Evolutionary conservation across 108 stramenopile species (phyloP), one percentile per base, ranked within the genome.

Genomic region (Nitzschia inconspicua): DNA sequence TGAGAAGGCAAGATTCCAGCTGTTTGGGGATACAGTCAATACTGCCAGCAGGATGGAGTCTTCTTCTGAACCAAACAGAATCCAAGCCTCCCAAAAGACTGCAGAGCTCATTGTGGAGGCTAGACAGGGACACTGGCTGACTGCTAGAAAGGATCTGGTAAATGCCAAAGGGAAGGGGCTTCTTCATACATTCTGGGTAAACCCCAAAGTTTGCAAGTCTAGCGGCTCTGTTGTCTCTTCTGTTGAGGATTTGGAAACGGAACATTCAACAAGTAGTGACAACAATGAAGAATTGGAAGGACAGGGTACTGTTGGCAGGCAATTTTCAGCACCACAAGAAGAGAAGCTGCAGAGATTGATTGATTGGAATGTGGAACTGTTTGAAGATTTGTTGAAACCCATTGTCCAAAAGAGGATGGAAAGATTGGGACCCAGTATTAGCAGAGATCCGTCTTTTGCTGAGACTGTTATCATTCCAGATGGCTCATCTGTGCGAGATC

Each of bases 1-100:
- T 43, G 70, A 63, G 10, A 71, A 71, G 54, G 52, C 70, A 6
- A 29, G 57, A 8, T 57, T 57, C 40, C 57, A 57, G 35, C 36
- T 57, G 13, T 57, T 57, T n/a, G 57, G 57, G 28, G 57, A 57
- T 24, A 57, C 57, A 2, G 42, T 57, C 10, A 57, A 57, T n/a
- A 43, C 42, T 5, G 40, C 57, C 5, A 40, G 39, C 41, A 20
- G 57, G 31, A 43, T 57, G 57, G 57, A 57, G 35, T 41, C 39
- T 22, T 29, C 57, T 11, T 36, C 39, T 14, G 8, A 24, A 27
- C 10, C 39, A 26, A 27, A 43, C 11, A 41, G 19, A 22, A 57
- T 57, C 35, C 57, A 57, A 25, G 42, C 41, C 13, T 57, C 57
- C 4, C 39, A 57, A 22, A 43, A 57, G 40, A 57, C 57, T 6